Conservation (phyloP, 805 yeast species). For the Candida saitoana region DNA sequence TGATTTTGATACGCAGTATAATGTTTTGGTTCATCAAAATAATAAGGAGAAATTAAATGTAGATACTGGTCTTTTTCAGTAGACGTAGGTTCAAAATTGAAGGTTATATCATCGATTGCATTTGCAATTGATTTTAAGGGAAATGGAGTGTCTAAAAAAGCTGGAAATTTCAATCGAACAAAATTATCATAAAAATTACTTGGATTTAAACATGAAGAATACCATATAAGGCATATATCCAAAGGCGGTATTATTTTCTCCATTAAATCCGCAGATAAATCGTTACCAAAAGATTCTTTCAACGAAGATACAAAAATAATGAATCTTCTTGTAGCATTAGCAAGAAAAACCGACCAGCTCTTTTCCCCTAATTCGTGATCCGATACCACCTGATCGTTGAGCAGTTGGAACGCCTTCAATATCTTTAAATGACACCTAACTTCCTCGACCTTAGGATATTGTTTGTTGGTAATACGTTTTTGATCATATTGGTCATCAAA, state of each 20-base stretch:
- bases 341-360: slow-evolving; percentile 15
- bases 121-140: slow-evolving; percentile 11
- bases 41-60: slow-evolving; percentile 6
- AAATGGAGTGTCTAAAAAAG: slow-evolving; percentile 14
- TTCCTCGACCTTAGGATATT: slow-evolving; percentile 7
- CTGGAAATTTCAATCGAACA: slow-evolving; percentile 12
- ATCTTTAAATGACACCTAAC: slow-evolving; percentile 15
- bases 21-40: neutral
- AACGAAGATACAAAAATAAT: slow-evolving; percentile 12
- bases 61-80: slow-evolving; percentile 6
- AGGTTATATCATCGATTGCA: slow-evolving; percentile 12
- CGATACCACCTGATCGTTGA: slow-evolving; percentile 9
- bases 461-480: too few species aligned
- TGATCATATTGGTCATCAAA: too few species aligned
- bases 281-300: slow-evolving; percentile 1
- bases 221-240: slow-evolving; percentile 19
- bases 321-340: slow-evolving; percentile 15
- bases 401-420: slow-evolving; percentile 12
- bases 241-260: slow-evolving; percentile 12
- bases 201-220: slow-evolving; percentile 16
- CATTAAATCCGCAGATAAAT: neutral
- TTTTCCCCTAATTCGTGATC: neutral
- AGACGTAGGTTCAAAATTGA: slow-evolving; percentile 10
- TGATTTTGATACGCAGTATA: slow-evolving; percentile 4
- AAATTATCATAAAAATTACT: slow-evolving; percentile 14